Evolutionary conservation across 805 yeast genomes (phyloP), one percentile per base, ranked within the genome.

Genomic region (Yarrowia sp.): DNA sequence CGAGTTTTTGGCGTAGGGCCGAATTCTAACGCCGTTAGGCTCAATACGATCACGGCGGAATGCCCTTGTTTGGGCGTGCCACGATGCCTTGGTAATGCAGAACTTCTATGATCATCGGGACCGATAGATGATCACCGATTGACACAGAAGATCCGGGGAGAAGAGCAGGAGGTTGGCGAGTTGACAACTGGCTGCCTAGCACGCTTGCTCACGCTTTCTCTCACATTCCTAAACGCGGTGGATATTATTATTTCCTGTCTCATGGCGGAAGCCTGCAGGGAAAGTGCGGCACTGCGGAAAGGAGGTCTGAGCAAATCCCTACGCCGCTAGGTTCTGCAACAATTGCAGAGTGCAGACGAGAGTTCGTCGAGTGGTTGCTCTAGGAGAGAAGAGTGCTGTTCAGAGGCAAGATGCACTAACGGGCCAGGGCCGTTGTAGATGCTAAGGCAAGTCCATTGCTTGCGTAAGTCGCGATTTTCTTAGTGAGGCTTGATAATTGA

Each of bases 231-330:
- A n/a, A n/a, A n/a, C n/a, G n/a, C n/a, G n/a, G n/a, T n/a, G n/a
- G 29, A 44, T 44, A 44, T 44, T 29, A 27, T 29, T 29, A n/a
- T n/a, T 16, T 16, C 22, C 22, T 27, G 49, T 44, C 35, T 44
- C 51, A 44, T 18, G 33, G 24, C 21, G 25, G 31, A 44, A 27
- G 35, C 13, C 51, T 44, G 51, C 51, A 44, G 51, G 51, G 51
- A 27, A 44, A 44, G 51, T n/a, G 29, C 35, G 51, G 35, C 51
- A 27, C 51, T 44, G 51, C 49, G 51, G 25, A 29, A n/a, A 27
- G 22, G 21, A 29, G 18, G 16, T 24, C 13, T 3, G 19, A 27
- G 18, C 32, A 44, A 25, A 16, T 14, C 33, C 24, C 33, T 12
- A 25, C 22, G 33, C 32, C 33, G 18, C 33, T 13, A 16, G 13